Evolutionary conservation across 306 rosid genomes (phyloP).

Genomic region (Quercus glauca): DNA sequence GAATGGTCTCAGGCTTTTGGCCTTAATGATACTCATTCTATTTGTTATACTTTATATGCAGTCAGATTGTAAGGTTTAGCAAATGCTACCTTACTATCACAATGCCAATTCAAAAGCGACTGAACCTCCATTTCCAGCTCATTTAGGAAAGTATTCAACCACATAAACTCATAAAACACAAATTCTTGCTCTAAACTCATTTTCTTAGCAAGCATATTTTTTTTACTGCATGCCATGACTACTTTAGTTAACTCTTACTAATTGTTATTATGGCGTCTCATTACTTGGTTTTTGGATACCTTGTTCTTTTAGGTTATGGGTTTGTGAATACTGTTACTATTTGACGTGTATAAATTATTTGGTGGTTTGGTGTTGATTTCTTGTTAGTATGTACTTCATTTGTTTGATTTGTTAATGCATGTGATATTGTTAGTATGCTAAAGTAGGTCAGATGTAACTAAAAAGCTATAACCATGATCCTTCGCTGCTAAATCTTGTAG

Average conservation of each 20-base stretch:
- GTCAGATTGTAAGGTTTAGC: not conserved
- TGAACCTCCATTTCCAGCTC: too few species aligned
- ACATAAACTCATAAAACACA: not conserved
- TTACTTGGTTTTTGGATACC: not conserved
- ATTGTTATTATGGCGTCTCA: not conserved
- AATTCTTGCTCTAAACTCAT: not conserved
- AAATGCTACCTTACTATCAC: not conserved
- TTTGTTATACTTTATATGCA: not conserved
- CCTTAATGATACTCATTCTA: too few species aligned
- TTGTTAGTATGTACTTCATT: not conserved
- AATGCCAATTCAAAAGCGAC: too few species aligned
- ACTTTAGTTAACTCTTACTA: not conserved
- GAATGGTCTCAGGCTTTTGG: too few species aligned
- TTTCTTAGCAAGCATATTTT: too few species aligned
- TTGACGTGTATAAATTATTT: not conserved
- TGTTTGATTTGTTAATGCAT: not conserved
- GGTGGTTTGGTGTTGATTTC: not conserved
- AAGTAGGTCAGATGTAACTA: not conserved
- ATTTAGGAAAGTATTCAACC: not conserved
- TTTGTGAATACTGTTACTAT: not conserved
- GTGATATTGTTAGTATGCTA: not conserved
- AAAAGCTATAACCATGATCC: not conserved
- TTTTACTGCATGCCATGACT: too few species aligned
- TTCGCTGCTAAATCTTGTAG: not conserved
- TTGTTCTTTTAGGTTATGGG: not conserved